Evolutionary conservation across 345 rosid species (phyloP).

Genomic region (Arabidopsis suecica): DNA sequence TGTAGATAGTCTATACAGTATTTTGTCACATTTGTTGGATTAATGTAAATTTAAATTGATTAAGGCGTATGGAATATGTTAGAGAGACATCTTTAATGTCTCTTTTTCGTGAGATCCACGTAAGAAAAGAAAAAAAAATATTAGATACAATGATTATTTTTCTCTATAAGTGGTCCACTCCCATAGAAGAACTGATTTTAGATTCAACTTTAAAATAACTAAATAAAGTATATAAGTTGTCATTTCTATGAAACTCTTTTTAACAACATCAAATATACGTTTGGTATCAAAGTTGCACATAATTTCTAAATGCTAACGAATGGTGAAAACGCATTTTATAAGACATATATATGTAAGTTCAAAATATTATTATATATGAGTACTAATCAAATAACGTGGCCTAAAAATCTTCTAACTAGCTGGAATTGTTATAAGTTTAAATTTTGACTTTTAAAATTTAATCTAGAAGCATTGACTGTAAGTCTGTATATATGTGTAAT

Average conservation of each 20-base stretch:
- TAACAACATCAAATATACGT: background rate
- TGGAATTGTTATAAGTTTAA: constrained; percentile 1
- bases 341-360: background rate
- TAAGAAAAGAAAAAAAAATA: background rate
- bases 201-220: too few relatives aligned
- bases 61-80: constrained; percentile 10
- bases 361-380: background rate
- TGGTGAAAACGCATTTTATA: background rate
- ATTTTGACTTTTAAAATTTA: background rate
- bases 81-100: constrained; percentile 15
- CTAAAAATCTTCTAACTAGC: background rate
- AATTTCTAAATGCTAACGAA: background rate
- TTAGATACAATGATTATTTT: background rate
- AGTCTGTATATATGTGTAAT: too few relatives aligned
- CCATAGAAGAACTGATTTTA: background rate
- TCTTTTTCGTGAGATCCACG: constrained; percentile 30
- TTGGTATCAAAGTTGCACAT: background rate
- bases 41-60: background rate
- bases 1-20: background rate
- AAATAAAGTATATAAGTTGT: background rate
- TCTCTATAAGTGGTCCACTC: constrained; percentile 4
- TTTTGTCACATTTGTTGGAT: constrained; percentile 17
- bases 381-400: background rate
- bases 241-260: background rate
- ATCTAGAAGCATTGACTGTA: constrained; percentile 33